Conservation (phyloP, 73 alveolate genomes). For the Blepharisma japonicum region DNA sequence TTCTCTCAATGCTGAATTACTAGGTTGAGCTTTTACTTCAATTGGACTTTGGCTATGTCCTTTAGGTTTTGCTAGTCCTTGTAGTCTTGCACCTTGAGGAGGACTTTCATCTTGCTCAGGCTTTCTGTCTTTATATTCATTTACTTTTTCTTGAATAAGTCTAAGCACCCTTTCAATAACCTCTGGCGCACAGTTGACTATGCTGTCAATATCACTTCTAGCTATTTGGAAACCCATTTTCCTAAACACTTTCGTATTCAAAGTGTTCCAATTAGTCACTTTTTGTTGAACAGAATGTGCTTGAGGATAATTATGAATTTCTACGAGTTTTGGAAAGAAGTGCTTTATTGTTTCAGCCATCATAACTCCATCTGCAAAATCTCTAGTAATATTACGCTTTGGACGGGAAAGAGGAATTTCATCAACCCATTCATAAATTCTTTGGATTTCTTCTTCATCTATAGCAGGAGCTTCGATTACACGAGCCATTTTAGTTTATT, state of each 20-base stretch:
- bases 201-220: conserved; percentile 72
- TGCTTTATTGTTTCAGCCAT: conserved; percentile 82
- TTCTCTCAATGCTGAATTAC: not conserved
- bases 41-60: not conserved
- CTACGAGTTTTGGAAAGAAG: conserved; percentile 75
- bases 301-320: conserved; percentile 75
- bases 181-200: conserved; percentile 84
- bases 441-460: conserved; percentile 78
- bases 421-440: conserved; percentile 94
- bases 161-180: conserved; percentile 80
- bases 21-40: conserved; percentile 9
- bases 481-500: not conserved
- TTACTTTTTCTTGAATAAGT: conserved; percentile 44
- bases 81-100: not conserved
- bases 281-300: conserved; percentile 72
- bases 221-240: conserved; percentile 82
- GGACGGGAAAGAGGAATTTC: conserved; percentile 90
- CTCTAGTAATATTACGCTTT: conserved; percentile 93
- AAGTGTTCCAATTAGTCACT: conserved; percentile 90
- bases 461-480: conserved; percentile 59
- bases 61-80: no score
- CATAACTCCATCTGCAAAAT: conserved; percentile 93
- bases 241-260: conserved; percentile 83
- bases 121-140: conserved; percentile 44
- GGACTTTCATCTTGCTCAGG: conserved; percentile 6